Percentiles rank a stretch among this genome's conserved stretches.
phyloP scores from a whole-genome alignment of 139 green algal species.

The Volvox africanus region DNA sequence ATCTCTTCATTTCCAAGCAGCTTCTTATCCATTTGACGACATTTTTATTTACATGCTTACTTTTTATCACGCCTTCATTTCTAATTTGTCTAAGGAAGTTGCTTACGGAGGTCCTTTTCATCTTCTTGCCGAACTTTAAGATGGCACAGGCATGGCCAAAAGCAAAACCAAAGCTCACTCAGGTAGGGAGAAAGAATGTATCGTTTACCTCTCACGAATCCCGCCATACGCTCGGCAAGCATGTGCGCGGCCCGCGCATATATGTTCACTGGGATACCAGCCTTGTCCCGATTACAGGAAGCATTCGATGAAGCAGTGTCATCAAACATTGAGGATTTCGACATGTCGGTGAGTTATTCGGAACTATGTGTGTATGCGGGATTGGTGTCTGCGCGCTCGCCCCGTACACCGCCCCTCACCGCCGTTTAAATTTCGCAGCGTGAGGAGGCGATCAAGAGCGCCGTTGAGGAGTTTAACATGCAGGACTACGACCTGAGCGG shows the following conservation, averaged over 20 bases:
- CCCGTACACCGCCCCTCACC: not conserved
- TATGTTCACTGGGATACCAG: too few species aligned
- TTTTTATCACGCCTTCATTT: too few species aligned
- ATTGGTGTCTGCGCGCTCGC: not conserved
- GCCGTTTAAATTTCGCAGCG: slow-evolving; percentile 47
- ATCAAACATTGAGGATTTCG: slow-evolving; percentile 89
- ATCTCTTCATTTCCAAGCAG: too few species aligned
- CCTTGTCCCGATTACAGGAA: slow-evolving; percentile 59
- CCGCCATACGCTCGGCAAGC: not conserved
- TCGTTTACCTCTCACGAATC: not conserved
- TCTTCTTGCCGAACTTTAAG: not conserved
- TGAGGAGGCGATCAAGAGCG: slow-evolving; percentile 80
- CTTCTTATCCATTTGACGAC: too few species aligned
- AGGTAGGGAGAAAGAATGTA: slow-evolving; percentile 9
- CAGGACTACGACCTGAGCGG: slow-evolving; percentile 80
- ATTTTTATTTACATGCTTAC: too few species aligned
- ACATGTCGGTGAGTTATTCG: slow-evolving; percentile 80
- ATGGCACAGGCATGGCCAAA: slow-evolving; percentile 61
- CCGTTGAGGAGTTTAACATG: slow-evolving; percentile 83
- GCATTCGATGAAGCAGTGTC: slow-evolving; percentile 86
- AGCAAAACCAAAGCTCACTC: slow-evolving; percentile 48
- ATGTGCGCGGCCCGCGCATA: not conserved
- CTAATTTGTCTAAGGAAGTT: too few species aligned
- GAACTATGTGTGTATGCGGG: not conserved
- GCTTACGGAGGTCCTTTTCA: too few species aligned